Percentiles rank a stretch among this genome's conserved stretches.
phyloP scores from a whole-genome alignment of 164 flowering plant species.

The Macadamia tetraphylla region DNA sequence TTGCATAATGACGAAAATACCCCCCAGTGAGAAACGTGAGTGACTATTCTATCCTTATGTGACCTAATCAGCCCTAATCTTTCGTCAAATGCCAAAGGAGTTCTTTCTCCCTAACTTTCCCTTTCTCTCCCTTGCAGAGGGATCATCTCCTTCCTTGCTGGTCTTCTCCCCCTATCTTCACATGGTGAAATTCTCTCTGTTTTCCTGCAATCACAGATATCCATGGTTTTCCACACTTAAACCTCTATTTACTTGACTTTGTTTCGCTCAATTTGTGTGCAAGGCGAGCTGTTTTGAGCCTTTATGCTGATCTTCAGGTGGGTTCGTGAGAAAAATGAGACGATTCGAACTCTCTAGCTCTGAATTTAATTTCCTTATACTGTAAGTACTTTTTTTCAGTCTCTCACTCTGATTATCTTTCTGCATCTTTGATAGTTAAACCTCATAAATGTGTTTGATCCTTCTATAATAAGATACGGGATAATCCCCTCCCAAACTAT shows the following conservation, averaged over 20 bases:
- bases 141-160: background rate
- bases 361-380: background rate
- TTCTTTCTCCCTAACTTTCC: background rate
- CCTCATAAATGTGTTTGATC: background rate
- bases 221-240: background rate
- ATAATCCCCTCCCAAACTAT: too few species aligned
- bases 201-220: background rate
- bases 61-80: background rate
- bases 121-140: background rate
- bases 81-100: background rate
- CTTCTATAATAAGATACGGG: background rate
- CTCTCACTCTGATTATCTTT: background rate
- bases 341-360: background rate
- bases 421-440: background rate
- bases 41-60: background rate
- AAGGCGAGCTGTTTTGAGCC: background rate
- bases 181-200: background rate
- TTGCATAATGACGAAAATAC: too few species aligned
- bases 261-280: background rate
- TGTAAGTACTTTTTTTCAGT: constrained; percentile 3
- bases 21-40: background rate
- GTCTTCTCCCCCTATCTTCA: background rate
- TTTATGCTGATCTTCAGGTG: constrained; percentile 1
- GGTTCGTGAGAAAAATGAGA: background rate
- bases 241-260: background rate